Evolutionary conservation across 2,329 filamentous ascomycete species (phyloP).

Genomic region (Aulographum hederae): DNA sequence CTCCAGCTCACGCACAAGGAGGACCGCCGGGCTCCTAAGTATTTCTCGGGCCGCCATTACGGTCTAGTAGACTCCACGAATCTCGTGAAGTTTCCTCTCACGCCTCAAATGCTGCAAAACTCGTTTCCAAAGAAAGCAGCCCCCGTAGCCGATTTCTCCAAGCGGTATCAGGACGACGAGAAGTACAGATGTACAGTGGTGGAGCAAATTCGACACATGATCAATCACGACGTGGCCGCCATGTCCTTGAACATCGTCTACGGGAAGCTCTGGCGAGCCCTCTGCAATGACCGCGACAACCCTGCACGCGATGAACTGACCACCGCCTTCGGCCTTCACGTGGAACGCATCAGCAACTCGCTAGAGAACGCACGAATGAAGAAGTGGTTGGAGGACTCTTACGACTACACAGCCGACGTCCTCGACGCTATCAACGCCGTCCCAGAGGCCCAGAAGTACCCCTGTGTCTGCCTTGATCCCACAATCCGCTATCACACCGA

Average conservation of each 20-base stretch:
- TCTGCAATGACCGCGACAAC: constrained; percentile 28
- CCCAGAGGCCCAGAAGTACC: constrained; percentile 21
- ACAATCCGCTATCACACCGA: constrained; percentile 15
- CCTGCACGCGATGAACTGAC: constrained; percentile 23
- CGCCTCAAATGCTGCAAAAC: too few relatives aligned
- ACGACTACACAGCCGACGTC: constrained; percentile 29
- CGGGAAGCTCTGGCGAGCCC: constrained; percentile 29
- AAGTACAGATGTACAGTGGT: constrained; percentile 21
- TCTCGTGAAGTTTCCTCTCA: too few relatives aligned
- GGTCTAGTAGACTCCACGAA: too few relatives aligned
- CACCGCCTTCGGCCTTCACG: constrained; percentile 21
- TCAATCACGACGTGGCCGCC: constrained; percentile 23
- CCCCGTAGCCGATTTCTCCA: too few relatives aligned
- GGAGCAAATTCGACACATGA: constrained; percentile 23
- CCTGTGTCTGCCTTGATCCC: constrained; percentile 32
- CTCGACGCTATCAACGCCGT: constrained; percentile 19
- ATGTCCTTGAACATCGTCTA: constrained; percentile 33
- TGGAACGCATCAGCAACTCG: constrained; percentile 16
- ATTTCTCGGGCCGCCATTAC: too few relatives aligned
- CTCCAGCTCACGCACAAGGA: too few relatives aligned
- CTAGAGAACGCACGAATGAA: constrained; percentile 23
- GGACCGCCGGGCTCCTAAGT: too few relatives aligned
- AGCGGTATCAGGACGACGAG: constrained; percentile 21
- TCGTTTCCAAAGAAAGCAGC: too few relatives aligned
- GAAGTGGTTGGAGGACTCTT: constrained; percentile 32